phyloP scores from a whole-genome alignment of 768 basidiomycete genomes.

The Pleurotus sapidus region DNA sequence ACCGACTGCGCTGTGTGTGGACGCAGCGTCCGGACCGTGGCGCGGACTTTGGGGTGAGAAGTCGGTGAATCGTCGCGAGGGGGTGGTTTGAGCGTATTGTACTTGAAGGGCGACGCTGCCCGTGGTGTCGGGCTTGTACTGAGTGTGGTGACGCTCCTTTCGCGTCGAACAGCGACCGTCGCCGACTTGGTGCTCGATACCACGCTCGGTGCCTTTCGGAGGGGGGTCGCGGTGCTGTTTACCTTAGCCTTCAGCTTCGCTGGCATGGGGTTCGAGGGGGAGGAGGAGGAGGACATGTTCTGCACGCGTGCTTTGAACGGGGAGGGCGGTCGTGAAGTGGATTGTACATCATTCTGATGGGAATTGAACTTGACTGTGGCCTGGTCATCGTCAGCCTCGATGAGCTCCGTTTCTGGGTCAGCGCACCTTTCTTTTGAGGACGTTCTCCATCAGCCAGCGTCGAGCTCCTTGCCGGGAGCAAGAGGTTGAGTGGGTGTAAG shows the following conservation, averaged over 20 bases:
- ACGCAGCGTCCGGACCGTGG: slow-evolving; percentile 22
- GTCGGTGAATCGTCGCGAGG: slow-evolving; percentile 21
- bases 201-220: slow-evolving; percentile 23
- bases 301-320: slow-evolving; percentile 36
- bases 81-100: slow-evolving; percentile 34
- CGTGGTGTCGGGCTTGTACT: slow-evolving; percentile 29
- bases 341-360: slow-evolving; percentile 15
- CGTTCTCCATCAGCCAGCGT: slow-evolving; percentile 29
- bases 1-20: slow-evolving; percentile 29
- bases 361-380: slow-evolving; percentile 52
- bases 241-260: slow-evolving; percentile 59
- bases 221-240: slow-evolving; percentile 46
- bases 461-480: background rate
- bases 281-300: slow-evolving; percentile 12
- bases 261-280: slow-evolving; percentile 20
- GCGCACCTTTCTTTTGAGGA: slow-evolving; percentile 46
- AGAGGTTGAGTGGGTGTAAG: background rate
- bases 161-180: slow-evolving; percentile 16
- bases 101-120: slow-evolving; percentile 41
- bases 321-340: slow-evolving; percentile 25
- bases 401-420: slow-evolving; percentile 7
- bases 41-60: slow-evolving; percentile 21
- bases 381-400: slow-evolving; percentile 27
- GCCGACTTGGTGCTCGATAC: slow-evolving; percentile 12
- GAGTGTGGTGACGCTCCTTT: slow-evolving; percentile 8